A percentile compares a stretch with the other conserved stretches of the same genome.
Evolutionary conservation across 163 green algal species (phyloP).

Genomic region (Volvox carteri): DNA sequence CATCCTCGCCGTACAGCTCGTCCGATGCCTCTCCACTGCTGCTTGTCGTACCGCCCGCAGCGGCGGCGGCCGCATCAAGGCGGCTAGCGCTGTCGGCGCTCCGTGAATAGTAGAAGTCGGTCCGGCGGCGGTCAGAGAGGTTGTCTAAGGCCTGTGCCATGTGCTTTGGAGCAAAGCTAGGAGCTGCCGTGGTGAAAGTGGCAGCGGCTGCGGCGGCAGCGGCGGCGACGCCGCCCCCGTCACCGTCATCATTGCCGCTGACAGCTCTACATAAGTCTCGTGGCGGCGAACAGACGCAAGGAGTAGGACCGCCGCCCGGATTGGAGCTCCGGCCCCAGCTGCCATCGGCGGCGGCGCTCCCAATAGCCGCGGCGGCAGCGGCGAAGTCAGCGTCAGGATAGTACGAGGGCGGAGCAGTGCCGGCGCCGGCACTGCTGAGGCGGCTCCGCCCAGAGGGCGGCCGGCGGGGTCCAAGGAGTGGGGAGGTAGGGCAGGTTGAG

Average conservation of each 20-base stretch:
- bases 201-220: neutral
- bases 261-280: too few species aligned
- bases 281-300: too few species aligned
- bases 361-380: neutral
- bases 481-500: conserved; percentile 7
- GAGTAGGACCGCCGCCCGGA: neutral
- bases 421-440: neutral
- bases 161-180: neutral
- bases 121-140: neutral
- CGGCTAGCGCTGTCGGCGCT: neutral
- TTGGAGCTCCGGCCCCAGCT: neutral
- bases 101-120: too few species aligned
- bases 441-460: neutral
- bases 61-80: neutral
- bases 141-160: neutral
- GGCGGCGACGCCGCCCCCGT: too few species aligned
- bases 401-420: neutral
- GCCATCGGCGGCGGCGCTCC: neutral
- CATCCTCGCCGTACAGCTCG: neutral
- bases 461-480: neutral
- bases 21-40: neutral
- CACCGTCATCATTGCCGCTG: too few species aligned
- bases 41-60: neutral
- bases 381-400: neutral
- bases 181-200: neutral